phyloP scores from a whole-genome alignment of 78 protist genomes.

The Trichosphaerium sp. region DNA sequence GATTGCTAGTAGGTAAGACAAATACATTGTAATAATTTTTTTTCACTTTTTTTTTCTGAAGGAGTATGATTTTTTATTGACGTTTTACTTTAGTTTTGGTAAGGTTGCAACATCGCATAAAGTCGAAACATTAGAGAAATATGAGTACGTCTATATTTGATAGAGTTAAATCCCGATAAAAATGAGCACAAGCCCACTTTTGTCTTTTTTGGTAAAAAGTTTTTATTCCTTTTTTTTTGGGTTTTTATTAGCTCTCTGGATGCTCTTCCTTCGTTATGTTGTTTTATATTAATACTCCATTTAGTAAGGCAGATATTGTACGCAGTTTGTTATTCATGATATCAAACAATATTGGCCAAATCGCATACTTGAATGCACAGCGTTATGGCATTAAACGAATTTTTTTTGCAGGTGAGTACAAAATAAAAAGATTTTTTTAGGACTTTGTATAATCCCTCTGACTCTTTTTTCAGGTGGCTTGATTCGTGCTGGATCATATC shows the following conservation, averaged over 20 bases:
- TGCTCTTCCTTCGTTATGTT: background rate
- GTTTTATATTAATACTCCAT: background rate
- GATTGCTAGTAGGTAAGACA: too few species aligned
- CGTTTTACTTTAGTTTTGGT: constrained; percentile 18
- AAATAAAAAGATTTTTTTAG: too few species aligned
- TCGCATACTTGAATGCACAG: constrained; percentile 58
- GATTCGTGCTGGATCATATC: constrained; percentile 55
- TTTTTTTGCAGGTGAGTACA: too few species aligned
- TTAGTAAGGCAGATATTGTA: constrained; percentile 30
- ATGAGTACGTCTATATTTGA: background rate
- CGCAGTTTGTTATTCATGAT: constrained; percentile 63
- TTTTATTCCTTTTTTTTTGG: too few species aligned
- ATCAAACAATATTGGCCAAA: constrained; percentile 81
- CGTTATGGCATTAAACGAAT: constrained; percentile 22
- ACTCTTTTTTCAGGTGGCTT: too few species aligned
- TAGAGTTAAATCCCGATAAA: background rate
- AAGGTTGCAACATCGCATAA: too few species aligned
- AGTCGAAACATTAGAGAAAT: too few species aligned
- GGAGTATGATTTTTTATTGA: background rate
- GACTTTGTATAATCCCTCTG: too few species aligned
- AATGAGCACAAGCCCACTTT: background rate
- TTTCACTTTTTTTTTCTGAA: too few species aligned
- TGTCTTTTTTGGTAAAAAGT: background rate
- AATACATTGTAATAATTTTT: too few species aligned
- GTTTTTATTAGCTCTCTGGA: background rate